Base-by-base conservation (phyloP, 2,329 filamentous ascomycete genomes). In the Sarocladium oryzae region DNA sequence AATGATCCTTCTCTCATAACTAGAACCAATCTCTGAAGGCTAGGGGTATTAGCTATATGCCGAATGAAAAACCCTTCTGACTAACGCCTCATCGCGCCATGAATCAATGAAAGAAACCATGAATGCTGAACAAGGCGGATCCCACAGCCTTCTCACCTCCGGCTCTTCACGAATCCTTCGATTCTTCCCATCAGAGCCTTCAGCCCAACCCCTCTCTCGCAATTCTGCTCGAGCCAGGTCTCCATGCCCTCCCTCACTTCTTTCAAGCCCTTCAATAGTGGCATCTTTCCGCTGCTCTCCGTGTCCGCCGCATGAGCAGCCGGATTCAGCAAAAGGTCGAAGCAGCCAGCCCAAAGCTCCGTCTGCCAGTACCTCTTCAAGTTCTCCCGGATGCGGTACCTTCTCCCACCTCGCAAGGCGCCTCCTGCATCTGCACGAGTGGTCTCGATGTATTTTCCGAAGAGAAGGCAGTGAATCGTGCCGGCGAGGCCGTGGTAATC, bases 281-380 rank as follows among this genome's bases (percentile, higher is more conserved):
- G 92, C 77, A 96, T 77, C 57, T 69, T 78, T n/a, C 65, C 69
- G 1, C 75, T 81, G 3, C 33, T 26, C 46, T 37, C 33, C 46
- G 36, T 49, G 24, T 84, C 82, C 66, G 91, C 90, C 1, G 63
- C 71, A 9, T 78, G 78, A 53, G 75, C 76, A 2, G 79, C 76
- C 1, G 92, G 91, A 66, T 99, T 99, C 38, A 99, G 74, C 57
- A 97, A 70, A 53, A 97, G 61, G 57, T 91, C 86, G 66, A 99
- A 95, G 45, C 86, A 84, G 54, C 87, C 83, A 2, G 65, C 70
- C 93, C 93, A 99, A 40, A 97, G 81, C 48, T 96, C 90, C 46
- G 84, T 86, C 74, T 97, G 91, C 93, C 93, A 99, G 69, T 99
- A 99, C 40, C 93, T 73, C 74, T 99, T 99, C 54, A 97, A 70